Evolutionary conservation across 805 yeast species (phyloP), one percentile per base, ranked within the genome.

Genomic region (Priceomyces carsonii): DNA sequence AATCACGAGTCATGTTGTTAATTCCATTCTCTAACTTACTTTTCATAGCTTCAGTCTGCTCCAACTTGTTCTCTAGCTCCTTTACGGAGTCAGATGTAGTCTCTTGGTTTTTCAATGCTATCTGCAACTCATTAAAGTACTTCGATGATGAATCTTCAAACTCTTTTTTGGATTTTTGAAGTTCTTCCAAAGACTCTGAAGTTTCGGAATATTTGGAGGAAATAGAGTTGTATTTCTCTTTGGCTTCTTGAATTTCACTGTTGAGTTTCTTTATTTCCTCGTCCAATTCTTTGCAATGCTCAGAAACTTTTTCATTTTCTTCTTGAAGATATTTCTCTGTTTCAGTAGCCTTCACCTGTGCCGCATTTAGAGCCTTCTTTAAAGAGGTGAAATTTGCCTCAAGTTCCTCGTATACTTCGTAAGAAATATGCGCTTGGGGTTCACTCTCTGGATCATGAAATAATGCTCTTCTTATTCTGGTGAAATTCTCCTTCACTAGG

Each of bases 1-100:
- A 63, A 44, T 90, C 98, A 25, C 91, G 68, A 36, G 82, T 84
- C 95, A 90, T 85, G 47, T 88, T 89, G 53, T 89, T 89, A 33
- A 90, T 82, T 3, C 95, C 97, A 40, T 79, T 82, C 50, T 90
- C 96, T 1, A 91, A 85, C 44, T 75, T 81, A 17, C 69, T 69
- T 47, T 79, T 82, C 8, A 71, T 74, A 6, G 55, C 57, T 28
- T 62, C 69, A 6, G 63, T 36, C 2, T 51, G 40, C 3, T 51
- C 52, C 10, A 71, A 46, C 39, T 67, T 66, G 3, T 40, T 39
- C 26, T 58, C 57, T 12, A 72, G 44, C 12, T 51, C 49, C 20
- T 57, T 59, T 12, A 59, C 29, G 0, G 53, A 33, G 8, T 56
- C 68, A 5, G 46, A 55, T 8, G 61, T 43, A 1, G 42, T 26